phyloP scores from a whole-genome alignment of 2,329 filamentous ascomycete species.

The Simplicillium sp. region DNA sequence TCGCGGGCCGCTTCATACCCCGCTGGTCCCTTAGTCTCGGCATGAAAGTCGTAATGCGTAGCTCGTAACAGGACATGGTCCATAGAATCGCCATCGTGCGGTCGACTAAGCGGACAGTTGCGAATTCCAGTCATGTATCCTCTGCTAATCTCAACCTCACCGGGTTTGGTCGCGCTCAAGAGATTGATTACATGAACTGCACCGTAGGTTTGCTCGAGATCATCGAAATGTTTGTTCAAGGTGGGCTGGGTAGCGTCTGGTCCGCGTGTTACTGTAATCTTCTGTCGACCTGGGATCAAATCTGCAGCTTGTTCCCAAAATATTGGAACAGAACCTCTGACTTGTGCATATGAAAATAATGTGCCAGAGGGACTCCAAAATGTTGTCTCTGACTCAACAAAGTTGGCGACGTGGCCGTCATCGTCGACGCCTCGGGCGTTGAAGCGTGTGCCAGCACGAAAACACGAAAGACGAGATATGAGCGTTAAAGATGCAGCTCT shows the following conservation, averaged over 20 bases:
- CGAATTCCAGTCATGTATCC: constrained; percentile 71
- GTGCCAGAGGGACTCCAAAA: constrained; percentile 73
- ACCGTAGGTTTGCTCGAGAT: constrained; percentile 78
- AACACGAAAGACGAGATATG: constrained; percentile 84
- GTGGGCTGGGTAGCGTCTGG: constrained; percentile 86
- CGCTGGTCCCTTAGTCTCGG: constrained; percentile 75
- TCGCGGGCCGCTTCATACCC: constrained; percentile 87
- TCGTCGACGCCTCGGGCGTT: constrained; percentile 97
- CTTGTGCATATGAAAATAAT: constrained; percentile 88
- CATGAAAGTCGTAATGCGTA: constrained; percentile 94
- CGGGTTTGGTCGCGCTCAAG: constrained; percentile 79
- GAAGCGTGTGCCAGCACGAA: constrained; percentile 86
- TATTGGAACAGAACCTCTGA: constrained; percentile 84
- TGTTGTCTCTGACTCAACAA: constrained; percentile 94
- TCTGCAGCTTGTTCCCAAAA: constrained; percentile 96
- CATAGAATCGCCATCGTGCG: constrained; percentile 39
- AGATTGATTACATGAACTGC: constrained; percentile 89
- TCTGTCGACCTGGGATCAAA: constrained; percentile 84
- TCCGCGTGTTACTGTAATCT: constrained; percentile 83
- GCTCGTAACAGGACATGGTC: constrained; percentile 69
- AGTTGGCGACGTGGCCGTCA: constrained; percentile 94
- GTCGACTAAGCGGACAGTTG: constrained; percentile 61
- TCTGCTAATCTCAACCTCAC: constrained; percentile 73
- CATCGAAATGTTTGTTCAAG: constrained; percentile 89
- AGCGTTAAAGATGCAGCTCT: constrained; percentile 78